Base-by-base conservation (phyloP, 2,329 filamentous ascomycete genomes). In the Arthrocladium fulminans region DNA sequence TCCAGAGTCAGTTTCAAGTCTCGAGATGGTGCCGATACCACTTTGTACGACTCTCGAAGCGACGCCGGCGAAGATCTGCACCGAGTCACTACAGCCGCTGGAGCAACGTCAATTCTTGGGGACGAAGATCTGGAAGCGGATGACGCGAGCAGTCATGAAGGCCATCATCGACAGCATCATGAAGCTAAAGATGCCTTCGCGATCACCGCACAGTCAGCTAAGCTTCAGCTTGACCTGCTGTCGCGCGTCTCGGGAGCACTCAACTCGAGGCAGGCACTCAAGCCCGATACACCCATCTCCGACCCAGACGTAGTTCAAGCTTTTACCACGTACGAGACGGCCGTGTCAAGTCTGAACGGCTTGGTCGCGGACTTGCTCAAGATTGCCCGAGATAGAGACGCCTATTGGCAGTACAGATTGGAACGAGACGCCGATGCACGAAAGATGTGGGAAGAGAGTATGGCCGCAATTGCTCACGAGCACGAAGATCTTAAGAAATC, bases 391-490 rank as follows among this genome's bases (percentile, higher is more conserved):
- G 92, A 98, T 62, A 84, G 94, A 45, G 92, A 98, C 66, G 82
- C 88, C 0, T 95, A 94, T 64, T 98, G 92, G 92, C 90, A 97
- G 65, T 94, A 94, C 63, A 83, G 89, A 12, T 73, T 98, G 34
- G 89, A 95, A 57, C 83, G 88, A 47, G 92, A 98, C 68, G 83
- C 83, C 37, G 87, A 95, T 63, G 84, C 97, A 69, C 81, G 92
- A 30, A 83, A 86, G 51, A 86, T 98, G 80, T 98, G 92, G 92
- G 92, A 98, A 67, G 92, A 98, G 61, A 97, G 89, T 67, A 96
- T 98, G 92, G 88, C 92, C 8, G 83, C 89, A 59, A 85, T 98
- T n/a, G 92, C 89, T 15, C 82, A 81, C 48, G 92, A 98, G 64
- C 92, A 98, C 59, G 92, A 97, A 66, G 79, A 88, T 45, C 76